A percentile compares a stretch with the other conserved stretches of the same genome.
Conservation (phyloP, 2,329 filamentous ascomycete species). For the Cladosporium sp. region DNA sequence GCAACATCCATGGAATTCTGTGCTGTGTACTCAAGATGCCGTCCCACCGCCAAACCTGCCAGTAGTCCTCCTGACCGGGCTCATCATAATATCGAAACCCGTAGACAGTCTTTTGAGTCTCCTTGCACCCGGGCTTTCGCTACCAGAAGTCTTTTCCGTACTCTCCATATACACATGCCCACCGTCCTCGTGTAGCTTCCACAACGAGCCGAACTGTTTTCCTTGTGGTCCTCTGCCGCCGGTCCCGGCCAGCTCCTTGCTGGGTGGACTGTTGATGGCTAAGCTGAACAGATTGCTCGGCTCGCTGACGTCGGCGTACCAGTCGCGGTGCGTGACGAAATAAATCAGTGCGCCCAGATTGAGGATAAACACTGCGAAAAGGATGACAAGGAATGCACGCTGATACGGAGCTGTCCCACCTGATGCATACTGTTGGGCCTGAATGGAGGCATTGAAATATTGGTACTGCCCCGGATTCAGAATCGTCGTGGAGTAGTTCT, state of each 20-base stretch:
- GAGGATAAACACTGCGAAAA: constrained; percentile 61
- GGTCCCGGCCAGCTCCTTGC: constrained; percentile 48
- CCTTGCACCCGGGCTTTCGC: constrained; percentile 19
- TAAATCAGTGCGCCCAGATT: constrained; percentile 65
- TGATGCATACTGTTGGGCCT: constrained; percentile 66
- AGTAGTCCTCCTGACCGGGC: constrained; percentile 32
- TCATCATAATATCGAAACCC: constrained; percentile 32
- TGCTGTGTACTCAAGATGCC: too few species aligned
- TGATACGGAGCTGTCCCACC: constrained; percentile 60
- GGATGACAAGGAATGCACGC: constrained; percentile 61
- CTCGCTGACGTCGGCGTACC: constrained; percentile 75
- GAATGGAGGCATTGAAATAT: constrained; percentile 60
- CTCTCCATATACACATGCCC: constrained; percentile 54
- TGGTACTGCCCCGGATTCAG: constrained; percentile 45
- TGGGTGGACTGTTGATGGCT: constrained; percentile 61
- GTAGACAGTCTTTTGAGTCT: constrained; percentile 23
- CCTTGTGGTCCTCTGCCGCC: constrained; percentile 55
- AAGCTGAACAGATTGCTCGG: constrained; percentile 70
- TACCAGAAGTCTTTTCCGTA: constrained; percentile 25
- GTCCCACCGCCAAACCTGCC: background rate
- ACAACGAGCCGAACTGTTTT: constrained; percentile 44
- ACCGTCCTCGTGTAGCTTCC: constrained; percentile 35
- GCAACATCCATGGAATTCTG: too few species aligned
- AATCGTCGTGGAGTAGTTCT: constrained; percentile 8
- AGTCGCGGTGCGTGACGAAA: constrained; percentile 54